phyloP scores from a whole-genome alignment of 441 rosid species.

The Rhodomyrtus psidioides region DNA sequence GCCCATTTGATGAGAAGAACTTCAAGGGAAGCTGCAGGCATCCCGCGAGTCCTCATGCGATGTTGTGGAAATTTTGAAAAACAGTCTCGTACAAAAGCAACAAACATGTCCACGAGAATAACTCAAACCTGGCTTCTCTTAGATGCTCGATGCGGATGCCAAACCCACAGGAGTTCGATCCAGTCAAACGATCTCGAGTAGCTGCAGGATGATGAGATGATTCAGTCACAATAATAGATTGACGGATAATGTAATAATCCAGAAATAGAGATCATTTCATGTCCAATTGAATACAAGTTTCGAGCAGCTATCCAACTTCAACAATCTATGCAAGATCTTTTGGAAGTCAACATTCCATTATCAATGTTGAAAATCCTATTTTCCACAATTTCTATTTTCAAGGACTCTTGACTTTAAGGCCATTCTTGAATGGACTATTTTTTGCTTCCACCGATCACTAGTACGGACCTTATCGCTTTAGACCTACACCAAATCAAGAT shows the following conservation, averaged over 20 bases:
- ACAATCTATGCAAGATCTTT: not conserved
- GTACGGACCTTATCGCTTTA: not conserved
- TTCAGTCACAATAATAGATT: not conserved
- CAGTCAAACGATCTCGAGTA: conserved; percentile 46
- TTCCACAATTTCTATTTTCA: not conserved
- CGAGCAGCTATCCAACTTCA: not conserved
- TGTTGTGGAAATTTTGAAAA: not conserved
- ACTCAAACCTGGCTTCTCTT: conserved; percentile 72
- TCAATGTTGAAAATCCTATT: not conserved
- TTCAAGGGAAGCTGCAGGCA: not conserved
- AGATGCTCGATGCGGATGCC: conserved; percentile 76
- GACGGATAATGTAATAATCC: not conserved
- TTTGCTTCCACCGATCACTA: not conserved
- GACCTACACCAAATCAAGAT: not conserved
- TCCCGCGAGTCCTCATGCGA: not conserved
- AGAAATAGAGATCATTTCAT: not conserved
- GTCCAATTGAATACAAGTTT: not conserved
- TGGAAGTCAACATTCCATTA: not conserved
- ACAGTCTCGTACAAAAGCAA: not conserved
- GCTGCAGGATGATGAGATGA: conserved; percentile 34
- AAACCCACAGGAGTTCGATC: conserved; percentile 50
- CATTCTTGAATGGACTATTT: not conserved
- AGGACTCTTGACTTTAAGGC: not conserved
- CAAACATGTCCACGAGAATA: not conserved
- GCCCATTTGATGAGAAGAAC: not conserved